Percentiles rank a stretch among this genome's conserved stretches.
Evolutionary conservation across 2,329 filamentous ascomycete genomes (phyloP).

Genomic region (Colletotrichum sp.): DNA sequence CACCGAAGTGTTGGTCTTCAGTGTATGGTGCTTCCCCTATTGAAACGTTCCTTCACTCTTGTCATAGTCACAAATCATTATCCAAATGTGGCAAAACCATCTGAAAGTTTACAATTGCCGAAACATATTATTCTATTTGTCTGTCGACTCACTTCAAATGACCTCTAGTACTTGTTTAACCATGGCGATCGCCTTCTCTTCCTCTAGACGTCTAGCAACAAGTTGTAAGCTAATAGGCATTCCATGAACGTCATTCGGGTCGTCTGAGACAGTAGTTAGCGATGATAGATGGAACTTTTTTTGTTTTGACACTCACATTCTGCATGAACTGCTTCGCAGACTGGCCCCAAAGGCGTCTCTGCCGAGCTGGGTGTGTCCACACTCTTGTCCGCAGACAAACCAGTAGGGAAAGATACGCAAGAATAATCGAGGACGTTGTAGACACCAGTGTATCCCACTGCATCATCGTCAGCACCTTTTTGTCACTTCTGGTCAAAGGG

Average conservation of each 20-base stretch:
- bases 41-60: too few species aligned
- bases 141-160: background rate
- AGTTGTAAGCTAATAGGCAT: conserved; percentile 49
- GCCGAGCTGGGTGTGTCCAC: conserved; percentile 35
- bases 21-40: too few species aligned
- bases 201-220: conserved; percentile 45
- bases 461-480: background rate
- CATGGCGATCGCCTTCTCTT: conserved; percentile 44
- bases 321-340: conserved; percentile 41
- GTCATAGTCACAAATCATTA: too few species aligned
- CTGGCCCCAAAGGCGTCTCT: conserved; percentile 38
- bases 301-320: conserved; percentile 42
- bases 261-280: conserved; percentile 32
- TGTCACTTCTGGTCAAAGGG: background rate
- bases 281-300: background rate
- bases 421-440: conserved; percentile 56
- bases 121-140: background rate
- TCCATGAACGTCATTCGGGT: conserved; percentile 42
- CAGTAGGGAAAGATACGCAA: conserved; percentile 51
- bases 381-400: conserved; percentile 42
- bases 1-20: too few species aligned
- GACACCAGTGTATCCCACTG: conserved; percentile 56
- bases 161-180: conserved; percentile 25
- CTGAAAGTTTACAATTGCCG: too few species aligned
- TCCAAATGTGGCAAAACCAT: too few species aligned